Evolutionary conservation across 2,329 filamentous ascomycete species (phyloP).

Genomic region (Aspergillus japonicus): DNA sequence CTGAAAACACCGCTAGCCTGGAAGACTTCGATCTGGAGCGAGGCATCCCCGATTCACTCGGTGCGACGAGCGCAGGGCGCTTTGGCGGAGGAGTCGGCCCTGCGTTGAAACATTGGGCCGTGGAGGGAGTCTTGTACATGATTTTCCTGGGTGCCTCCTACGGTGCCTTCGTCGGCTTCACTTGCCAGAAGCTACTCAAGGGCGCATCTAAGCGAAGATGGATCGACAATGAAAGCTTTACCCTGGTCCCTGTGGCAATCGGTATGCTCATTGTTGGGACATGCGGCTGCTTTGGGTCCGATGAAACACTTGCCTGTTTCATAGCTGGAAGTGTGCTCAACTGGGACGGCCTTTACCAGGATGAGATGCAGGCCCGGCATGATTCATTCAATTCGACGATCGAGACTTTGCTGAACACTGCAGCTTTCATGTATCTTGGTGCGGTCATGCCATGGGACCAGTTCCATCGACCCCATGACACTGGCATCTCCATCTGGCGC

Average conservation of each 20-base stretch:
- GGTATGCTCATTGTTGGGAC: slow-evolving; percentile 60
- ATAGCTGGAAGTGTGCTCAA: slow-evolving; percentile 60
- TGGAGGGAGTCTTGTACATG: slow-evolving; percentile 62
- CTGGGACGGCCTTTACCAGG: slow-evolving; percentile 62
- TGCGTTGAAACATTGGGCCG: slow-evolving; percentile 57
- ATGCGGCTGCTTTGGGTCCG: slow-evolving; percentile 57
- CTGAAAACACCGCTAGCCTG: slow-evolving; percentile 20
- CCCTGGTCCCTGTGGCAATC: slow-evolving; percentile 53
- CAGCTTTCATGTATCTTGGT: slow-evolving; percentile 61
- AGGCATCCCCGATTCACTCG: slow-evolving; percentile 28
- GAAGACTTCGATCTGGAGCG: slow-evolving; percentile 20
- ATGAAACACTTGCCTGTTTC: slow-evolving; percentile 62
- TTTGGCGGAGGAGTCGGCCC: slow-evolving; percentile 53
- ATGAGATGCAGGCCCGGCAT: slow-evolving; percentile 55
- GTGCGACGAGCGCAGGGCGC: slow-evolving; percentile 48
- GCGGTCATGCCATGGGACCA: slow-evolving; percentile 56
- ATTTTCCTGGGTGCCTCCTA: slow-evolving; percentile 55
- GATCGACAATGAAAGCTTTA: slow-evolving; percentile 57
- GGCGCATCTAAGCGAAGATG: slow-evolving; percentile 46
- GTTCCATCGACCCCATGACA: slow-evolving; percentile 54
- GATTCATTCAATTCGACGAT: slow-evolving; percentile 62
- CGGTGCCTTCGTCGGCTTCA: slow-evolving; percentile 53
- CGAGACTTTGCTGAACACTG: slow-evolving; percentile 60
- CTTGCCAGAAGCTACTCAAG: slow-evolving; percentile 49
- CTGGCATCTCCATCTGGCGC: slow-evolving; percentile 53